Percentiles rank a stretch among this genome's conserved stretches.
Evolutionary conservation across 108 stramenopile genomes (phyloP).

Genomic region (Poteriospumella lacustris): DNA sequence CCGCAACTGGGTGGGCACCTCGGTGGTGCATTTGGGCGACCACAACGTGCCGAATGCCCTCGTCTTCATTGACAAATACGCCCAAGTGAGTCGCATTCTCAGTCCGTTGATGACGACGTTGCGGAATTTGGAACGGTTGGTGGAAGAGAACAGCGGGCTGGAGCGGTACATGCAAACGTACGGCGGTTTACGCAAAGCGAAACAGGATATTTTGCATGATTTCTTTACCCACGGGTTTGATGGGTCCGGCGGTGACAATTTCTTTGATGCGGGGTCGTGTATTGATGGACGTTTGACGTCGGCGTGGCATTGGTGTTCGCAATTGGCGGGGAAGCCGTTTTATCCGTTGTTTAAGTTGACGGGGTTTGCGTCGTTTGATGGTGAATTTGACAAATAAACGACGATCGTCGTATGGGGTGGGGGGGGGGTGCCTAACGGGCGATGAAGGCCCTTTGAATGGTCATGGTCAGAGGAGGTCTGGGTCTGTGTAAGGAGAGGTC

Average conservation of each 20-base stretch:
- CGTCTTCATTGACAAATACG: constrained; percentile 77
- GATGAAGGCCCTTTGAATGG: too few species aligned
- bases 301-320: constrained; percentile 79
- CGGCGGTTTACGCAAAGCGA: constrained; percentile 61
- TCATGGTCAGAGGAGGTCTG: too few species aligned
- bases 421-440: too few species aligned
- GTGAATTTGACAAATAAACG: constrained; percentile 52
- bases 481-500: too few species aligned
- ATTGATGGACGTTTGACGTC: constrained; percentile 72
- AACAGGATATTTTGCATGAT: constrained; percentile 67
- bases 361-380: constrained; percentile 69
- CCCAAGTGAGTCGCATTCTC: constrained; percentile 74
- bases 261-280: constrained; percentile 44
- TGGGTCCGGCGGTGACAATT: constrained; percentile 39
- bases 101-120: constrained; percentile 66
- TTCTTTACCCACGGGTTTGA: constrained; percentile 78
- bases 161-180: constrained; percentile 52
- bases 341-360: constrained; percentile 70
- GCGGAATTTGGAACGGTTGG: constrained; percentile 51
- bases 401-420: background rate
- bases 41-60: constrained; percentile 78
- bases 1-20: constrained; percentile 63
- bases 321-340: constrained; percentile 60
- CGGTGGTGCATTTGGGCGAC: constrained; percentile 74
- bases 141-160: constrained; percentile 59